Evolutionary conservation across 2,329 filamentous ascomycete species (phyloP).

Genomic region (Fusarium subglutinans): DNA sequence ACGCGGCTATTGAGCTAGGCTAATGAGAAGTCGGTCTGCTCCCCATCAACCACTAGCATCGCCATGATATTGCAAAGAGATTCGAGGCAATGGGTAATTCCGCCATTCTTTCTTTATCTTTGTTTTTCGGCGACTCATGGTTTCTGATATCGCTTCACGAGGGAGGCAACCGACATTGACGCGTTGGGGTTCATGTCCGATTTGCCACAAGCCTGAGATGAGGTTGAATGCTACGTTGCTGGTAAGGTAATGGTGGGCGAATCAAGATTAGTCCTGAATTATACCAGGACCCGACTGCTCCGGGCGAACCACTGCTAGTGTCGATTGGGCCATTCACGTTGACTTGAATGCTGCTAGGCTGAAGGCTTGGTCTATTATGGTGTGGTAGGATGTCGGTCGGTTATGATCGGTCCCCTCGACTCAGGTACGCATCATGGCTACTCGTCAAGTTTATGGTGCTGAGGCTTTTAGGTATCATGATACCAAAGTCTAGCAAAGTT

Average conservation of each 20-base stretch:
- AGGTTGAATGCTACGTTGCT: slow-evolving; percentile 39
- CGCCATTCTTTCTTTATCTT: neutral
- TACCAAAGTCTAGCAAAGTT: neutral
- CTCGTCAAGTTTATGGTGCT: neutral
- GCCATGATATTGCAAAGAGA: neutral
- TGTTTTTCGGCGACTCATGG: neutral
- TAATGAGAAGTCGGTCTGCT: slow-evolving; percentile 18
- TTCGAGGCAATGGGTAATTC: neutral
- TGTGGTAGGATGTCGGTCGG: slow-evolving; percentile 10
- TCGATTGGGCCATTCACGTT: slow-evolving; percentile 13
- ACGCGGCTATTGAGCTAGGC: slow-evolving; percentile 20
- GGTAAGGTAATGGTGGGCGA: slow-evolving; percentile 24
- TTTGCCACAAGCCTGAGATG: slow-evolving; percentile 35
- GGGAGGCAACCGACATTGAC: slow-evolving; percentile 26
- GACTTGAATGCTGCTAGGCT: slow-evolving; percentile 4
- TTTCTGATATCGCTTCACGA: slow-evolving; percentile 12
- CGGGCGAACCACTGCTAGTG: slow-evolving; percentile 21
- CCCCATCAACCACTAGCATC: neutral
- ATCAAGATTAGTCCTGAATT: slow-evolving; percentile 18
- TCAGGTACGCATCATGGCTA: slow-evolving; percentile 8
- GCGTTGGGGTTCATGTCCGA: slow-evolving; percentile 33
- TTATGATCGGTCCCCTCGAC: slow-evolving; percentile 27
- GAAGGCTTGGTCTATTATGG: neutral
- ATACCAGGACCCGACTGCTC: slow-evolving; percentile 23
- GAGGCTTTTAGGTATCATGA: neutral